A percentile compares a stretch with the other conserved stretches of the same genome.
Conservation (phyloP, 225 moss, liverwort and hornwort genomes). For the Neckera pumila region DNA sequence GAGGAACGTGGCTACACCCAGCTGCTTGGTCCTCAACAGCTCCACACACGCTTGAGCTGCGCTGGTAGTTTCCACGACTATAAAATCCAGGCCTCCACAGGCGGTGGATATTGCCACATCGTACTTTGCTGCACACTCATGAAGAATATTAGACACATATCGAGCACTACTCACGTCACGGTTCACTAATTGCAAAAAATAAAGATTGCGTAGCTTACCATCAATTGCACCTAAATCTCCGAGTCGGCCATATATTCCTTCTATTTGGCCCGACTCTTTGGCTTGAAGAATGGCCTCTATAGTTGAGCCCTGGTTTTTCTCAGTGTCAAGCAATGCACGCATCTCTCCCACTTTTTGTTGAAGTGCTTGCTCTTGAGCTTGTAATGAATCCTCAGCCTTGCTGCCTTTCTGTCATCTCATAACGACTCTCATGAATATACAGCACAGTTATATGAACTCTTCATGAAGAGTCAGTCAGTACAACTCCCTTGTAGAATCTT, state of each 20-base stretch:
- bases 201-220: slow-evolving; percentile 25
- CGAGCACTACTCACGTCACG: not conserved
- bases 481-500: not conserved
- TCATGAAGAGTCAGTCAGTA: not conserved
- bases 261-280: slow-evolving; percentile 65
- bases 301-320: slow-evolving; percentile 74
- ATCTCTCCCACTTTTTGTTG: slow-evolving; percentile 77
- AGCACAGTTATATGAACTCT: not conserved
- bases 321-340: slow-evolving; percentile 61
- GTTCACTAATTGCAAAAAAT: not conserved
- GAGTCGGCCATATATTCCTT: slow-evolving; percentile 86
- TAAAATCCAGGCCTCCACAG: slow-evolving; percentile 86
- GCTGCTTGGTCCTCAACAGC: slow-evolving; percentile 68
- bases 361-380: slow-evolving; percentile 63
- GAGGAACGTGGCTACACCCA: slow-evolving; percentile 88
- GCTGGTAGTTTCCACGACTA: slow-evolving; percentile 83
- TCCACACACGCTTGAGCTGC: slow-evolving; percentile 97
- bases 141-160: not conserved
- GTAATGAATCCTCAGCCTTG: slow-evolving; percentile 57
- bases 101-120: slow-evolving; percentile 97
- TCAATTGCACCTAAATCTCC: slow-evolving; percentile 98
- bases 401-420: slow-evolving; percentile 44
- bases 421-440: not conserved
- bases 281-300: slow-evolving; percentile 80
- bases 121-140: slow-evolving; percentile 66